phyloP scores from a whole-genome alignment of 179 eudicot genomes.

The Monotropa hypopitys region DNA sequence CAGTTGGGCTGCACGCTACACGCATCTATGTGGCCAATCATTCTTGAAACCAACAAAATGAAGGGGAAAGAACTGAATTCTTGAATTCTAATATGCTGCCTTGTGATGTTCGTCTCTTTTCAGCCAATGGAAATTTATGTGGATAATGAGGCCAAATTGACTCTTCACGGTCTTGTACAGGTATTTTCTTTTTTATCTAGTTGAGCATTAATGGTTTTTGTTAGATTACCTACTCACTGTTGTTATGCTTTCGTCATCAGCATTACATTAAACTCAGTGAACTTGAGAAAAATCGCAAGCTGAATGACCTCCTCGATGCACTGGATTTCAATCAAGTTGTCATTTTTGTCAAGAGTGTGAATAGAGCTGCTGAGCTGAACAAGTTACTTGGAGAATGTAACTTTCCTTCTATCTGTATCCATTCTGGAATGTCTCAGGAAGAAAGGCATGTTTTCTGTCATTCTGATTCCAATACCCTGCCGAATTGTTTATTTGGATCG shows the following conservation, averaged over 20 bases:
- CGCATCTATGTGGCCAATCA: background rate
- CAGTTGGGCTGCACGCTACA: background rate
- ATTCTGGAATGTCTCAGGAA: slow-evolving; percentile 97
- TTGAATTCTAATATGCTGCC: slow-evolving; percentile 20
- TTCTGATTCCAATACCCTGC: background rate
- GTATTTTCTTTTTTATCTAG: slow-evolving; percentile 19
- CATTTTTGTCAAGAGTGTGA: slow-evolving; percentile 90
- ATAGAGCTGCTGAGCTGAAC: slow-evolving; percentile 84
- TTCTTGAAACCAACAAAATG: background rate
- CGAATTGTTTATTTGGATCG: background rate
- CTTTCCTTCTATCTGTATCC: slow-evolving; percentile 92
- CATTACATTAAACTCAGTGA: slow-evolving; percentile 90
- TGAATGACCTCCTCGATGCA: slow-evolving; percentile 93
- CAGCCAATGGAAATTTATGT: slow-evolving; percentile 99
- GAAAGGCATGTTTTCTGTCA: slow-evolving; percentile 43
- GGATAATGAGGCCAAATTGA: slow-evolving; percentile 94
- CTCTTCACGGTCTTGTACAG: slow-evolving; percentile 98
- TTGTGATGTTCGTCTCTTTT: slow-evolving; percentile 30
- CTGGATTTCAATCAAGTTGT: slow-evolving; percentile 96
- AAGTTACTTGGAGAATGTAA: slow-evolving; percentile 87
- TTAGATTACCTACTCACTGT: background rate
- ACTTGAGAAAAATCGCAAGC: slow-evolving; percentile 85
- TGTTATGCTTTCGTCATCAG: slow-evolving; percentile 21
- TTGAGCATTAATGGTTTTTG: background rate
- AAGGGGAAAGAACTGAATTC: background rate